Percentiles rank a stretch among this genome's conserved stretches.
Evolutionary conservation across 2,329 filamentous ascomycete genomes (phyloP).

Genomic region (Fusarium citri): DNA sequence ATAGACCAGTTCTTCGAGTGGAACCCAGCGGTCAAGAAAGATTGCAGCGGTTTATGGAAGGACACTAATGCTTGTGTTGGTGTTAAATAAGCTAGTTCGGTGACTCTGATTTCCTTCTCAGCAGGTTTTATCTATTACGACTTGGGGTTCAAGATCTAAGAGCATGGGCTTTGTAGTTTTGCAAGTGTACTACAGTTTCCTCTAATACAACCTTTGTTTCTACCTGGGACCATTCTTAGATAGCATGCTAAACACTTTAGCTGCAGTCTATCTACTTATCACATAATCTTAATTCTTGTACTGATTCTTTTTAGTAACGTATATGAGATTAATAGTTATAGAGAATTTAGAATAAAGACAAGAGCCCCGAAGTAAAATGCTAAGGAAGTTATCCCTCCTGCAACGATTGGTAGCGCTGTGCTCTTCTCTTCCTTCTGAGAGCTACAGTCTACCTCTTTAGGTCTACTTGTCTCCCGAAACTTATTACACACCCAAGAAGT

Average conservation of each 20-base stretch:
- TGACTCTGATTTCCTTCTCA: neutral
- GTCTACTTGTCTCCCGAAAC: neutral
- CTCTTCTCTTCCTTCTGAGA: neutral
- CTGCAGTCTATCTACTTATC: too few relatives aligned
- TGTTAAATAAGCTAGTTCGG: neutral
- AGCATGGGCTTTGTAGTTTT: neutral
- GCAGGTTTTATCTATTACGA: neutral
- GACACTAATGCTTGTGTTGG: neutral
- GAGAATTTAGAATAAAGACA: neutral
- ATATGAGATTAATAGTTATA: too few relatives aligned
- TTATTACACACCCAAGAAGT: neutral
- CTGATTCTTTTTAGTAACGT: too few relatives aligned
- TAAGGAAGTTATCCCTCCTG: neutral
- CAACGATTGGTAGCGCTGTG: neutral
- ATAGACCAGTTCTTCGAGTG: constrained; percentile 1
- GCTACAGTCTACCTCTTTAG: neutral
- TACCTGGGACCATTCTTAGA: too few relatives aligned
- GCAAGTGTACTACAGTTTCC: too few relatives aligned
- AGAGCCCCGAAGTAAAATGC: neutral
- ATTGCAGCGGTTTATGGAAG: neutral
- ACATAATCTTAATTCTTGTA: too few relatives aligned
- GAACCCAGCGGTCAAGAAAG: neutral
- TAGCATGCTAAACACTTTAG: too few relatives aligned
- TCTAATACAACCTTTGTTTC: too few relatives aligned
- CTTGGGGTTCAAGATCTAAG: neutral